phyloP scores from a whole-genome alignment of 495 filamentous ascomycete genomes.

The Daldinia decipiens region DNA sequence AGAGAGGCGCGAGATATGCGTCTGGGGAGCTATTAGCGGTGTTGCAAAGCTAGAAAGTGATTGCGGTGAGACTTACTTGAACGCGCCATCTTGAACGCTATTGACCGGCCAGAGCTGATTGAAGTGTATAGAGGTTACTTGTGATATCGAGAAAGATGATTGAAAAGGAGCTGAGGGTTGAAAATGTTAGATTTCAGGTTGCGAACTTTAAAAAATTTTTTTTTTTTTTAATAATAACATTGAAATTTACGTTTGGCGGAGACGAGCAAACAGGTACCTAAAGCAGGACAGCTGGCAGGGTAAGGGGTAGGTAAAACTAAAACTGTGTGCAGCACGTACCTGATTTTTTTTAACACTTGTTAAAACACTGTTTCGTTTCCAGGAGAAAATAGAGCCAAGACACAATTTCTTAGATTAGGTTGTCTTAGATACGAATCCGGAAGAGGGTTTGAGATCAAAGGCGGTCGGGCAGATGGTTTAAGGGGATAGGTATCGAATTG shows the following conservation, averaged over 20 bases:
- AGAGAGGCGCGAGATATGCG: slow-evolving; percentile 56
- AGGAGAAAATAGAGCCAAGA: slow-evolving; percentile 22
- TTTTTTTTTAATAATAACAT: no score
- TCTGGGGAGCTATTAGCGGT: slow-evolving; percentile 39
- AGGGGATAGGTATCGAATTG: slow-evolving; percentile 7
- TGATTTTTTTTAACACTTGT: slow-evolving; percentile 6
- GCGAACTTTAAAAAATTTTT: slow-evolving; percentile 11
- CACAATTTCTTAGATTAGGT: slow-evolving; percentile 24
- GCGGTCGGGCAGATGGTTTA: slow-evolving; percentile 17
- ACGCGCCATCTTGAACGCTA: slow-evolving; percentile 31
- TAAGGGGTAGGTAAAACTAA: background rate
- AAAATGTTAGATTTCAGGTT: slow-evolving; percentile 24
- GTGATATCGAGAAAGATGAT: background rate
- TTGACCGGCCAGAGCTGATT: slow-evolving; percentile 17
- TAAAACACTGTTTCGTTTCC: slow-evolving; percentile 21
- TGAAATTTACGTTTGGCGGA: background rate
- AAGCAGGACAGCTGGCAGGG: background rate
- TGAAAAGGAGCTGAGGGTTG: background rate
- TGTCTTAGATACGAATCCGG: slow-evolving; percentile 44
- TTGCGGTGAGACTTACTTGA: slow-evolving; percentile 19
- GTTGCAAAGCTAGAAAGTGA: background rate
- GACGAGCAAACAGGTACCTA: background rate
- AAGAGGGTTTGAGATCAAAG: slow-evolving; percentile 34
- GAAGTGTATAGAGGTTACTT: background rate
- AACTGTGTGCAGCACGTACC: slow-evolving; percentile 1